Evolutionary conservation across 495 filamentous ascomycete genomes (phyloP).

Genomic region (Glarea lozoyensis): DNA sequence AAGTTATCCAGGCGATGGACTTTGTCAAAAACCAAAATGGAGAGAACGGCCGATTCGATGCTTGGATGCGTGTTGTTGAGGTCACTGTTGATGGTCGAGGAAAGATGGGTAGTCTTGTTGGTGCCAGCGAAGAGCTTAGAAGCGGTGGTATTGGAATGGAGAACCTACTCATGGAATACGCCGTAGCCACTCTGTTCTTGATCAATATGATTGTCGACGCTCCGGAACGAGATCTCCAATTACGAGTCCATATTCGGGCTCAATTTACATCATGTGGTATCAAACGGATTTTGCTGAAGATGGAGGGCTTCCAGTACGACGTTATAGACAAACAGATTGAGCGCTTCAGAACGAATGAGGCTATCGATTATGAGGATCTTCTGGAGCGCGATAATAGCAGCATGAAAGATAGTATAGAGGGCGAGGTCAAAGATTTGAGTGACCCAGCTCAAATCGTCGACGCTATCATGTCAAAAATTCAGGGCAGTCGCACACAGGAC

Average conservation of each 20-base stretch:
- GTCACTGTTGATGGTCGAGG: slow-evolving; percentile 94
- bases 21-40: slow-evolving; percentile 80
- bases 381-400: slow-evolving; percentile 85
- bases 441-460: slow-evolving; percentile 91
- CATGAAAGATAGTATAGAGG: slow-evolving; percentile 83
- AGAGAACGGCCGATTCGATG: slow-evolving; percentile 94
- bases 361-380: slow-evolving; percentile 96
- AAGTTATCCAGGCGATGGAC: slow-evolving; percentile 89
- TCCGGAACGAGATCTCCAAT: slow-evolving; percentile 76
- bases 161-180: slow-evolving; percentile 98
- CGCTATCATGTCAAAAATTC: slow-evolving; percentile 80
- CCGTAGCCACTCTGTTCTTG: slow-evolving; percentile 86
- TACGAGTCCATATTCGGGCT: slow-evolving; percentile 88
- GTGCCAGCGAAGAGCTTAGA: slow-evolving; percentile 92
- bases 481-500: slow-evolving; percentile 77
- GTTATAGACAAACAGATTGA: slow-evolving; percentile 98
- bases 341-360: slow-evolving; percentile 85
- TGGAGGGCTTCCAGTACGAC: slow-evolving; percentile 98
- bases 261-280: slow-evolving; percentile 96
- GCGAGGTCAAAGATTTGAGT: slow-evolving; percentile 86
- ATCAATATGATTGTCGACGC: slow-evolving; percentile 97
- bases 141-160: slow-evolving; percentile 98
- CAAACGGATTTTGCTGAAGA: slow-evolving; percentile 88
- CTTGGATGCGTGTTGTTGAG: slow-evolving; percentile 98
- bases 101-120: slow-evolving; percentile 96